Evolutionary conservation across 345 rosid genomes (phyloP).

Genomic region (Sonneratia alba): DNA sequence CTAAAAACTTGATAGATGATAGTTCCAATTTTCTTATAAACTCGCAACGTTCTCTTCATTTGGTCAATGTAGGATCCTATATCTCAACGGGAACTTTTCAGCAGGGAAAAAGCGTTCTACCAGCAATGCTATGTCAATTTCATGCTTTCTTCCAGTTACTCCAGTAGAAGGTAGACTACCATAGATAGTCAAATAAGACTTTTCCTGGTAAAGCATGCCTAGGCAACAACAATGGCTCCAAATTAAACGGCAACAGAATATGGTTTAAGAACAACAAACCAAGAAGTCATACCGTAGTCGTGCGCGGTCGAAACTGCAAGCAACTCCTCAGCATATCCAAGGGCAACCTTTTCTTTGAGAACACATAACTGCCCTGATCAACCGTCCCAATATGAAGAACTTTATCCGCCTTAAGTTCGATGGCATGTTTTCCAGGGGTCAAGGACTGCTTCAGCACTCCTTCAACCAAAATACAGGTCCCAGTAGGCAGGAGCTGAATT

Average conservation of each 20-base stretch:
- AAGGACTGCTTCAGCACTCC: constrained; percentile 37
- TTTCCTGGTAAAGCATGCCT: too few relatives aligned
- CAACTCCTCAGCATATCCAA: constrained; percentile 50
- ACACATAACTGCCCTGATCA: constrained; percentile 45
- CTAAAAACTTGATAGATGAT: too few relatives aligned
- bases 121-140: too few relatives aligned
- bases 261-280: background rate
- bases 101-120: too few relatives aligned
- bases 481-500: constrained; percentile 33
- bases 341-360: constrained; percentile 64
- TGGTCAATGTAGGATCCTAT: too few relatives aligned
- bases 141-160: too few relatives aligned
- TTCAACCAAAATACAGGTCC: constrained; percentile 66
- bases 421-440: constrained; percentile 21
- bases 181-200: too few relatives aligned
- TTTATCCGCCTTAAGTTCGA: constrained; percentile 57
- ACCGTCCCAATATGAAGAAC: constrained; percentile 73
- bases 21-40: too few relatives aligned
- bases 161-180: too few relatives aligned
- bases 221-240: too few relatives aligned
- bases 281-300: constrained; percentile 48
- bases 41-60: too few relatives aligned
- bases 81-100: too few relatives aligned
- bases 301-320: constrained; percentile 77
- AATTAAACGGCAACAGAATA: background rate